phyloP scores from a whole-genome alignment of 2,329 filamentous ascomycete genomes.

The Monosporascus sp. region DNA sequence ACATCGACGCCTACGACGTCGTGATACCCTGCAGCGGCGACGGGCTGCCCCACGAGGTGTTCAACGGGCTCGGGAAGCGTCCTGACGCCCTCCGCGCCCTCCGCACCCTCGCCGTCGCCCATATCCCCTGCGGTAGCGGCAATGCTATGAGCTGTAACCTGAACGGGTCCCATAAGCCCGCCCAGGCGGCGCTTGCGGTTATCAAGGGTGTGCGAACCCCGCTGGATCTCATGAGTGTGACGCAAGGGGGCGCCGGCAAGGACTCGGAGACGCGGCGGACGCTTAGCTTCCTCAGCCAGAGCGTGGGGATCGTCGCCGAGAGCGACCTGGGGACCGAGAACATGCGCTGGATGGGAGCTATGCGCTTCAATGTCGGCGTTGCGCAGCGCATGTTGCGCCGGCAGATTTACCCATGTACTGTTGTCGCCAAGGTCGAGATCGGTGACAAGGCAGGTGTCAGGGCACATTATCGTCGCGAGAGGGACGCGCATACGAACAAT shows the following conservation, averaged over 20 bases:
- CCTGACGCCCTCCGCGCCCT: conserved; percentile 71
- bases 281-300: conserved; percentile 86
- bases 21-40: conserved; percentile 89
- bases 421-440: conserved; percentile 79
- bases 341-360: conserved; percentile 85
- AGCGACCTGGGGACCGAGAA: conserved; percentile 85
- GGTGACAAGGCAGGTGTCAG: conserved; percentile 70
- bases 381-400: conserved; percentile 70
- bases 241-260: conserved; percentile 60
- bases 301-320: conserved; percentile 85
- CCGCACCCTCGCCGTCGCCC: conserved; percentile 70
- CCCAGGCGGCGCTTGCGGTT: conserved; percentile 72
- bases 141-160: conserved; percentile 92
- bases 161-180: conserved; percentile 72
- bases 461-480: conserved; percentile 59
- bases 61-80: conserved; percentile 82
- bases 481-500: background rate
- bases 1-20: conserved; percentile 77
- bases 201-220: conserved; percentile 84
- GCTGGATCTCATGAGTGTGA: conserved; percentile 81
- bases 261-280: conserved; percentile 39
- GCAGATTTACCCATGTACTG: conserved; percentile 80
- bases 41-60: conserved; percentile 85
- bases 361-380: conserved; percentile 81
- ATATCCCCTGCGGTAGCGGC: conserved; percentile 87